Conservation (phyloP, 2,329 filamentous ascomycete species). For the Hortaea sp. region DNA sequence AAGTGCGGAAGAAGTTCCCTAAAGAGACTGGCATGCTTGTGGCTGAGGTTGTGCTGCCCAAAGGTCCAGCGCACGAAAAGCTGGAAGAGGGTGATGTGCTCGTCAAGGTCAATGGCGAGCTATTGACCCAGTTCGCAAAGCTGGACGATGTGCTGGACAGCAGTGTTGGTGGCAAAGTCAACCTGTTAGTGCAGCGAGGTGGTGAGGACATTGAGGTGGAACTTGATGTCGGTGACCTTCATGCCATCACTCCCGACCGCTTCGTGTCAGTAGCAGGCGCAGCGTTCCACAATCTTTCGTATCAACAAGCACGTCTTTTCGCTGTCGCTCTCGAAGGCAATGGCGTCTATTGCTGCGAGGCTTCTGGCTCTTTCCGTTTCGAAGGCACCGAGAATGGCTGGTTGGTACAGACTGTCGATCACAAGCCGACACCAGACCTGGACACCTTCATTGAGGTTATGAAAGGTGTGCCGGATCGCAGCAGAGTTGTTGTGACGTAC, state of each 20-base stretch:
- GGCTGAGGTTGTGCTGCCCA: conserved; percentile 85
- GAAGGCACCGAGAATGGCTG: conserved; percentile 85
- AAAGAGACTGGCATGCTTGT: conserved; percentile 95
- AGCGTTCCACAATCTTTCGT: conserved; percentile 92
- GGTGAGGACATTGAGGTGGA: conserved; percentile 80
- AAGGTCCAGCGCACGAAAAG: conserved; percentile 77
- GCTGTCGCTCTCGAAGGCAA: conserved; percentile 68
- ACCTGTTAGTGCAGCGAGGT: conserved; percentile 75
- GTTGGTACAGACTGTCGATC: conserved; percentile 86
- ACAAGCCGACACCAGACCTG: conserved; percentile 80
- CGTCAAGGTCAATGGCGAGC: conserved; percentile 83
- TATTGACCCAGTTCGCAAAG: conserved; percentile 85
- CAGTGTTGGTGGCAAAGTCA: conserved; percentile 68
- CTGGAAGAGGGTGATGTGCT: conserved; percentile 91
- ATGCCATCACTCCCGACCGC: conserved; percentile 88
- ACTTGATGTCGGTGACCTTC: conserved; percentile 76
- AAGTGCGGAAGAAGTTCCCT: conserved; percentile 72
- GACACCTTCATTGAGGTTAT: conserved; percentile 85
- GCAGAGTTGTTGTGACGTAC: conserved; percentile 87
- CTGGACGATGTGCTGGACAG: conserved; percentile 88
- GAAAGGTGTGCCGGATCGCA: conserved; percentile 68
- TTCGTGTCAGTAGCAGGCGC: conserved; percentile 91
- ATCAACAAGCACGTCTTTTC: conserved; percentile 93
- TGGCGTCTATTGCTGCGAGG: conserved; percentile 91
- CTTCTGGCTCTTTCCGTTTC: conserved; percentile 87